Conservation (phyloP, 768 basidiomycete species). For the Serpula lacrymans region DNA sequence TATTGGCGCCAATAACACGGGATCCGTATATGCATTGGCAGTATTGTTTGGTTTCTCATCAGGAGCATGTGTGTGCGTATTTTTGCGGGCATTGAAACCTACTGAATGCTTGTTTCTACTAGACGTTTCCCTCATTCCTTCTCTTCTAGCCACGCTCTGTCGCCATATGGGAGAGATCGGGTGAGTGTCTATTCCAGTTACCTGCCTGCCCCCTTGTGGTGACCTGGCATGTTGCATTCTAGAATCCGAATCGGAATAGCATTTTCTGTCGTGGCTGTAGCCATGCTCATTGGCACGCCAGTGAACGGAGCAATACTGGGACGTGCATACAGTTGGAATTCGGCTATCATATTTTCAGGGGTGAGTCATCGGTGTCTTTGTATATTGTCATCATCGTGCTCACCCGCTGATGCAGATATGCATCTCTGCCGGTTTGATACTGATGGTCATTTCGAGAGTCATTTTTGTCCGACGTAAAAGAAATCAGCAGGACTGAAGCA, state of each 20-base stretch:
- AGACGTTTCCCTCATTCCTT: neutral
- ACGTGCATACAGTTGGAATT: conserved; percentile 1
- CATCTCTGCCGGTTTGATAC: too few species aligned
- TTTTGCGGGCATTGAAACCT: too few species aligned
- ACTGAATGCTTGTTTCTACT: too few species aligned
- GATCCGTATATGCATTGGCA: neutral
- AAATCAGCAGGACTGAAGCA: too few species aligned
- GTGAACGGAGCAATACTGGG: neutral
- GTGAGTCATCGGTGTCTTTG: too few species aligned
- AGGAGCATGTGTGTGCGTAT: conserved; percentile 3
- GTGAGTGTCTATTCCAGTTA: neutral
- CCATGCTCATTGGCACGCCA: conserved; percentile 1
- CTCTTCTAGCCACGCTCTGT: neutral
- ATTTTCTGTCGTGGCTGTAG: conserved; percentile 1
- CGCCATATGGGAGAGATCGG: neutral
- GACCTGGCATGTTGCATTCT: neutral
- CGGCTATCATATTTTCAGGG: neutral
- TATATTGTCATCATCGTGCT: too few species aligned
- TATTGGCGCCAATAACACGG: neutral
- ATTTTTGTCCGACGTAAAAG: too few species aligned
- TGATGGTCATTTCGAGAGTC: too few species aligned
- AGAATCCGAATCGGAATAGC: conserved; percentile 1
- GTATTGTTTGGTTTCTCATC: conserved; percentile 1
- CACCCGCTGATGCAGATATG: too few species aligned
- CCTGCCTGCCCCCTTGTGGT: neutral